Evolutionary conservation across 75 land plant genomes (phyloP), one percentile per base, ranked within the genome.

Genomic region (Cryptomeria japonica): DNA sequence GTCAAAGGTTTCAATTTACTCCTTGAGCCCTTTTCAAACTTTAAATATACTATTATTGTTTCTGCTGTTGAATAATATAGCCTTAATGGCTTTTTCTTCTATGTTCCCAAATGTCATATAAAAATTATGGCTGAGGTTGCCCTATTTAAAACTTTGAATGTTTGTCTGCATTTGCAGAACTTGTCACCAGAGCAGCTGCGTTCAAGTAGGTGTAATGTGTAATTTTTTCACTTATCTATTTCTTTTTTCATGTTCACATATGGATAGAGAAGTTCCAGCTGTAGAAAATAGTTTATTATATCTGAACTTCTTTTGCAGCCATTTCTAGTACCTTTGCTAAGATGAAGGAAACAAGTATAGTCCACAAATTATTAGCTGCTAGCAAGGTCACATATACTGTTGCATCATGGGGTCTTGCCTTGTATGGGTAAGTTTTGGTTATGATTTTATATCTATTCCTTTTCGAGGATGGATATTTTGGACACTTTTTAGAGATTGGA

Each of bases 121-220:
- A 3, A n/a, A 64, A 37, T 31, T 75, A 38, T 73, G 51, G 32
- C 58, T 13, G 61, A 44, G 55, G 49, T n/a, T n/a, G 18, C 39
- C 49, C 15, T 80, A 44, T 38, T 19, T 56, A 37, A 88, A 28
- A 49, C 64, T 28, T 78, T 89, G 83, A n/a, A 80, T 44, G 9
- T 28, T 25, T 44, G 47, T 44, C 49, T 44, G 6, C 51, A 53
- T 64, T 84, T 94, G 86, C 99, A 97, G 99, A 89, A 83, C 19
- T 70, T 97, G 90, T 87, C 99, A 42, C 94, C 99, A 41, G 89
- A 90, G 83, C 94, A 97, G 84, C 87, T 97, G 85, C 99, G 94
- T 72, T 91, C 91, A 90, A 88, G 98, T 97, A 94, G 86, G 92
- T 73, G 4, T 44, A n/a, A 53, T 58, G 15, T 28, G 22, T 47